Base-by-base conservation (phyloP, 2,329 filamentous ascomycete genomes). In the Xylariaceae sp. region DNA sequence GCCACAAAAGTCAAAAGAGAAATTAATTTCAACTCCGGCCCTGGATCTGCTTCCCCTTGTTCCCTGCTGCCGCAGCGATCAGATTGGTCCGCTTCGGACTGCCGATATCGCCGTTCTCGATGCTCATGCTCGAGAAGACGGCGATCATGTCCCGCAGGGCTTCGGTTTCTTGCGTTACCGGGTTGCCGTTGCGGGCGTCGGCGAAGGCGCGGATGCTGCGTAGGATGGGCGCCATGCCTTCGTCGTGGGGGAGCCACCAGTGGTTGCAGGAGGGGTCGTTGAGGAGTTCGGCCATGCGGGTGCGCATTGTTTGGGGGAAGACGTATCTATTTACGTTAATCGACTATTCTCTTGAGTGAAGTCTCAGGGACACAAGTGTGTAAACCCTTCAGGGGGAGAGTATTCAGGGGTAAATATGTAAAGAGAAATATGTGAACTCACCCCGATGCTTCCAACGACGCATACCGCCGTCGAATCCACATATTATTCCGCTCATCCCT, bases 211-310 rank as follows among this genome's bases (percentile, higher is more conserved):
- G 88, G 62, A 96, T 86, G 56, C 83, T 88, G 55, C 86, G 87
- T 56, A 97, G 80, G 48, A 95, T 83, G 0, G 84, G 82, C 9
- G 84, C 87, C 67, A 89, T 89, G 1, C 84, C 85, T 75, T 93
- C 88, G 63, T 90, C 84, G 71, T 94, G 83, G 2, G 92, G 90
- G 2, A 97, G 82, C 94, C 94, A 99, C 90, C 92, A 97, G 59
- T 87, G 81, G 50, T 84, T 83, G 56, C 92, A 85, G 17, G 87
- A 85, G 11, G 84, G 81, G 49, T 90, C 83, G 61, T 82, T 79
- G 80, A 94, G 96, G 23, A 90, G 73, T 51, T 88, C 82, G 37
- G 89, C 85, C 82, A 97, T 88, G 65, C 87, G 87, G 37, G 77
- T 79, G 59, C 93, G 88, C 67, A 93, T 86, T 10, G 84, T 83